A percentile compares a stretch with the other conserved stretches of the same genome.
These are phyloP conservation scores for Scleroderma bovista DNA, from an alignment of 768 basidiomycete species.

Conservation along the genomic window DNA sequence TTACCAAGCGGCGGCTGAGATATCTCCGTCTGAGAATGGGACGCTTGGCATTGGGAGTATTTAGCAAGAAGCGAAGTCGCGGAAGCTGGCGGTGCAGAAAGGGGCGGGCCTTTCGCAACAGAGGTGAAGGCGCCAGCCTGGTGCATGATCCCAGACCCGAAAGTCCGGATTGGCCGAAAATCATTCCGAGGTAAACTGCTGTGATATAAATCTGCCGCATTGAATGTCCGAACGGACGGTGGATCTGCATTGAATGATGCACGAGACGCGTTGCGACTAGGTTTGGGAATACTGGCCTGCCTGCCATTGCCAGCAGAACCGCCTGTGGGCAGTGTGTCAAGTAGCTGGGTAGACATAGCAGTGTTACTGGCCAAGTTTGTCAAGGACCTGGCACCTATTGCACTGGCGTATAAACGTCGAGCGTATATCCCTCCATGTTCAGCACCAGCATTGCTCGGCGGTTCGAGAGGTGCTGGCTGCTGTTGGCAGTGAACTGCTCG, in stretches of 20 bases:
- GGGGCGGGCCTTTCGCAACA: background rate
- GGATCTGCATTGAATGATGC: constrained; percentile 3
- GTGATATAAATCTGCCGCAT: constrained; percentile 14
- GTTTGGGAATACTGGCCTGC: background rate
- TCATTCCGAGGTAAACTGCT: constrained; percentile 5
- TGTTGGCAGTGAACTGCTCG: background rate
- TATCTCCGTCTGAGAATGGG: background rate
- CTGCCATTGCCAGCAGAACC: background rate
- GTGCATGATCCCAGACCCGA: background rate
- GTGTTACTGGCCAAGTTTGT: background rate
- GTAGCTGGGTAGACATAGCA: constrained; percentile 2
- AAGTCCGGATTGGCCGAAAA: constrained; percentile 1
- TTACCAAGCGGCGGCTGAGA: background rate
- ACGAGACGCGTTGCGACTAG: constrained; percentile 4
- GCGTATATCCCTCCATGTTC: constrained; percentile 28
- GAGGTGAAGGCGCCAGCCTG: background rate
- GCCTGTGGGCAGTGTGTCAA: background rate
- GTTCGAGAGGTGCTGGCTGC: constrained; percentile 1
- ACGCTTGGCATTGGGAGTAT: background rate
- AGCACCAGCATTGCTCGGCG: constrained; percentile 2
- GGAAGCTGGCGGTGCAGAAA: background rate
- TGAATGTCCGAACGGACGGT: constrained; percentile 2
- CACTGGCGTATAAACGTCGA: constrained; percentile 42
- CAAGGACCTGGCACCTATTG: constrained; percentile 18
- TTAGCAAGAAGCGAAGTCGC: background rate